A percentile compares a stretch with the other conserved stretches of the same genome.
These are phyloP conservation scores for Protomyces lactucae-debilis DNA, from an alignment of 1,139 yeast genomes.

Conservation along the genomic window DNA sequence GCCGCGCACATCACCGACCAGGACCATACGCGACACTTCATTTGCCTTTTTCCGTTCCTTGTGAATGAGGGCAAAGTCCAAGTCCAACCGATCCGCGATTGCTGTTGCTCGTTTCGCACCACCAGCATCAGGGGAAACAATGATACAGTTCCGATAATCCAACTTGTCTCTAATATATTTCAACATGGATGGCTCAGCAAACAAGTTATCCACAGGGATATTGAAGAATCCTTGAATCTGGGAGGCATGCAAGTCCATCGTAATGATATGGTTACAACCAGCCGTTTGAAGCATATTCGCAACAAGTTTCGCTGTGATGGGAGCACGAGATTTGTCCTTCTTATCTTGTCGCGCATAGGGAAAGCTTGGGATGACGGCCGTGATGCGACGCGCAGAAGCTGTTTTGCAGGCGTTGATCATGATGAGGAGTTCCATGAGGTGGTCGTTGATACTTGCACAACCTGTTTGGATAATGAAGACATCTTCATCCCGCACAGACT, in stretches of 20 bases:
- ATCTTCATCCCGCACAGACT: conserved; percentile 95
- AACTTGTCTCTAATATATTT: conserved; percentile 55
- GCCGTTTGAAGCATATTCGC: conserved; percentile 86
- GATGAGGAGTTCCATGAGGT: conserved; percentile 78
- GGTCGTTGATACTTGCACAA: conserved; percentile 78
- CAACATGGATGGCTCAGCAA: conserved; percentile 89
- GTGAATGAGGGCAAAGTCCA: conserved; percentile 91
- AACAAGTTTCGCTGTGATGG: conserved; percentile 88
- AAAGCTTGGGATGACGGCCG: conserved; percentile 90
- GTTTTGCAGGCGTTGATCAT: conserved; percentile 92
- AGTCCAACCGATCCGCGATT: conserved; percentile 81
- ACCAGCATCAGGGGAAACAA: conserved; percentile 97
- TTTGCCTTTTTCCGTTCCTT: conserved; percentile 82
- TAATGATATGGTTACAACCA: conserved; percentile 93
- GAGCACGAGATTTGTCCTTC: conserved; percentile 94
- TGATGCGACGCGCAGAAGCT: conserved; percentile 72
- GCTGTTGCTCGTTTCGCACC: conserved; percentile 97
- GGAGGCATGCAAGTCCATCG: conserved; percentile 97
- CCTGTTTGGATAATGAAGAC: conserved; percentile 63
- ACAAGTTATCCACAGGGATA: conserved; percentile 96
- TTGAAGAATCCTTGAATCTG: conserved; percentile 97
- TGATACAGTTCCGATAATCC: conserved; percentile 63
- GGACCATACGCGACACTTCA: conserved; percentile 90
- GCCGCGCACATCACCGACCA: conserved; percentile 89
- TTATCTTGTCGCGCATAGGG: conserved; percentile 96